phyloP scores from a whole-genome alignment of 768 basidiomycete genomes.

The Pisolithus tinctorius region DNA sequence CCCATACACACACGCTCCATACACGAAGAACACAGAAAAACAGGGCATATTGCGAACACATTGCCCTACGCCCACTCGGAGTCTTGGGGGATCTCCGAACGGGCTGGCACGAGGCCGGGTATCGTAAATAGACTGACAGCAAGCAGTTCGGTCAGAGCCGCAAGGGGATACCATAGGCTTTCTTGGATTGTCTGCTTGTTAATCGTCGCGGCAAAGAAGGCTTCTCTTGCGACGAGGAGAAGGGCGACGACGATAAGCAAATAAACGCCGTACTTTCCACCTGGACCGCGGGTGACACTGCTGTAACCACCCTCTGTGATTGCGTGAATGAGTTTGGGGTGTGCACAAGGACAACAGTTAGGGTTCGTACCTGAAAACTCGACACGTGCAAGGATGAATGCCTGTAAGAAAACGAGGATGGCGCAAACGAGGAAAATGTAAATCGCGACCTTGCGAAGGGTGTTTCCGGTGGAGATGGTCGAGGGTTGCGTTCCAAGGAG shows the following conservation, averaged over 20 bases:
- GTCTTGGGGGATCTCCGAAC: slow-evolving; percentile 3
- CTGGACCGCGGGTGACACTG: slow-evolving; percentile 2
- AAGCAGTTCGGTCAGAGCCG: slow-evolving; percentile 26
- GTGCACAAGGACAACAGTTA: not conserved
- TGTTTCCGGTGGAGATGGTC: slow-evolving; percentile 13
- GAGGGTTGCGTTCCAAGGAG: not conserved
- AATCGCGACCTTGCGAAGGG: slow-evolving; percentile 19
- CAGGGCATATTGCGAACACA: not conserved
- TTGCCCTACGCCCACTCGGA: not conserved
- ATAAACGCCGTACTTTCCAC: slow-evolving; percentile 13
- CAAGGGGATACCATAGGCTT: slow-evolving; percentile 27
- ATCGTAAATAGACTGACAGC: slow-evolving; percentile 21
- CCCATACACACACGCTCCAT: not conserved
- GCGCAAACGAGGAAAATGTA: slow-evolving; percentile 26
- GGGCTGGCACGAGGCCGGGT: slow-evolving; percentile 27
- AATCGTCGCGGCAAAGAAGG: slow-evolving; percentile 25
- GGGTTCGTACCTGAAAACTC: slow-evolving; percentile 9
- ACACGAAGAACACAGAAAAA: too few species aligned
- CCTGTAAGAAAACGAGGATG: slow-evolving; percentile 15
- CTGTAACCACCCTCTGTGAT: slow-evolving; percentile 7
- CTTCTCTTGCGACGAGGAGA: slow-evolving; percentile 23
- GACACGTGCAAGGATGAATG: slow-evolving; percentile 13
- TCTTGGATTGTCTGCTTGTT: slow-evolving; percentile 10
- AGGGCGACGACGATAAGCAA: slow-evolving; percentile 18
- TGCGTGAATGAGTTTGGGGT: not conserved